Evolutionary conservation across 2,329 filamentous ascomycete species (phyloP).

Genomic region (Neoascochyta sp.): DNA sequence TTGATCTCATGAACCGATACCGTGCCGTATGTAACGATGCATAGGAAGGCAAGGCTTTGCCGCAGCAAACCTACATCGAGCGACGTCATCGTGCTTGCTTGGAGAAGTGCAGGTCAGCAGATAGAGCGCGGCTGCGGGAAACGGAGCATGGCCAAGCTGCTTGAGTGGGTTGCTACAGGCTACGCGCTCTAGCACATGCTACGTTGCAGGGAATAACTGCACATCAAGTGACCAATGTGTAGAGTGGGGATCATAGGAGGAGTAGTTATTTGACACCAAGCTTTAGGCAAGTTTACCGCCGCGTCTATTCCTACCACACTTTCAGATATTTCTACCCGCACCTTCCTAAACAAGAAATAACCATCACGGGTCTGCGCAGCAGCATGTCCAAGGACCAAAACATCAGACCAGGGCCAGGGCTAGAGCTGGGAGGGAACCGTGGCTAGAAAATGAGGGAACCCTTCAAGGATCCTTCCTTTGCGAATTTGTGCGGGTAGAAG

Average conservation of each 20-base stretch:
- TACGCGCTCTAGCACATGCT: neutral
- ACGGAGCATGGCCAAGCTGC: neutral
- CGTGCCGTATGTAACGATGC: constrained; percentile 22
- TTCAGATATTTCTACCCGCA: too few species aligned
- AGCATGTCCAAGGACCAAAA: too few species aligned
- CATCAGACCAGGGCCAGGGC: too few species aligned
- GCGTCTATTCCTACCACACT: too few species aligned
- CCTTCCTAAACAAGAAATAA: too few species aligned
- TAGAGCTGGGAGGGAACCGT: too few species aligned
- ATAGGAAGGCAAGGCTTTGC: constrained; percentile 19
- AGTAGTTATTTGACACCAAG: constrained; percentile 4
- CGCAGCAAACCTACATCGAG: constrained; percentile 3
- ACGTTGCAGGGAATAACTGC: neutral
- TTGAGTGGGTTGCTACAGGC: constrained; percentile 1
- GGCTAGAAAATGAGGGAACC: too few species aligned
- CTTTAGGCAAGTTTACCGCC: too few species aligned
- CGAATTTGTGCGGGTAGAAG: too few species aligned
- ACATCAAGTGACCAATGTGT: constrained; percentile 5
- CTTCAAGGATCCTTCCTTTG: too few species aligned
- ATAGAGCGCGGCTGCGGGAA: too few species aligned
- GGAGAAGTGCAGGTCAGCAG: constrained; percentile 4
- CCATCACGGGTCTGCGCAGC: too few species aligned
- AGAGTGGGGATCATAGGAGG: constrained; percentile 5
- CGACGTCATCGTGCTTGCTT: constrained; percentile 22
- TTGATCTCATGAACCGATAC: constrained; percentile 17